These are phyloP conservation scores for Fusarium verrucosum DNA, from an alignment of 2,329 filamentous ascomycete species.

Conservation along the genomic window DNA sequence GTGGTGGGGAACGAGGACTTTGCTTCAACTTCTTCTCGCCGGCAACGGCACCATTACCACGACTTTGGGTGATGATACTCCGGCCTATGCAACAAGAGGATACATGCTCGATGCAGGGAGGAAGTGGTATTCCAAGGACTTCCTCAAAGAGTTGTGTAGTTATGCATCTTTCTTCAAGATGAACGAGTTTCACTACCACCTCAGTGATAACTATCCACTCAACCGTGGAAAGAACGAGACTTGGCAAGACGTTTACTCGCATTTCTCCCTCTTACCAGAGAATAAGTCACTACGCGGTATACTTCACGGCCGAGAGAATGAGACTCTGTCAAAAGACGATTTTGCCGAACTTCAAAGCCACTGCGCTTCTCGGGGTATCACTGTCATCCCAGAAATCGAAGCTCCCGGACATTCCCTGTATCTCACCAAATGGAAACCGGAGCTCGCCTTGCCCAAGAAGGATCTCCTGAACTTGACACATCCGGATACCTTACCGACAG, in stretches of 20 bases:
- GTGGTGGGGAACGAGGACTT: conserved; percentile 24
- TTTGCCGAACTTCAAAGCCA: conserved; percentile 3
- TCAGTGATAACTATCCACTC: conserved; percentile 22
- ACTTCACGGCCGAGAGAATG: conserved; percentile 15
- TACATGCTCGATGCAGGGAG: conserved; percentile 22
- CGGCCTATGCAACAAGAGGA: conserved; percentile 14
- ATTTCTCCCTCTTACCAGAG: conserved; percentile 9
- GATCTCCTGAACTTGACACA: conserved; percentile 12
- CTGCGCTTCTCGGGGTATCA: conserved; percentile 10
- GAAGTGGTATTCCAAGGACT: conserved; percentile 23
- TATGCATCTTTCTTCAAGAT: conserved; percentile 30
- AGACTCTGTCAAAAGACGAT: conserved; percentile 1
- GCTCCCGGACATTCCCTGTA: conserved; percentile 4
- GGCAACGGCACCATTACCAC: not conserved
- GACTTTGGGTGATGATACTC: not conserved
- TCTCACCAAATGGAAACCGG: conserved; percentile 23
- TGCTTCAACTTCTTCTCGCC: conserved; percentile 13
- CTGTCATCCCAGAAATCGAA: conserved; percentile 13
- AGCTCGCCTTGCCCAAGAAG: conserved; percentile 10
- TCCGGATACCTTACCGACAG: not conserved
- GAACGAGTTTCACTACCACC: conserved; percentile 25
- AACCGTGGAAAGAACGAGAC: conserved; percentile 25
- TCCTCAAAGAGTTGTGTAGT: conserved; percentile 16
- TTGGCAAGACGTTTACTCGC: conserved; percentile 17
- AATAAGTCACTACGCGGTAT: conserved; percentile 1